Evolutionary conservation across 106 monocot genomes (phyloP).

Genomic region (Agapanthus africanus): DNA sequence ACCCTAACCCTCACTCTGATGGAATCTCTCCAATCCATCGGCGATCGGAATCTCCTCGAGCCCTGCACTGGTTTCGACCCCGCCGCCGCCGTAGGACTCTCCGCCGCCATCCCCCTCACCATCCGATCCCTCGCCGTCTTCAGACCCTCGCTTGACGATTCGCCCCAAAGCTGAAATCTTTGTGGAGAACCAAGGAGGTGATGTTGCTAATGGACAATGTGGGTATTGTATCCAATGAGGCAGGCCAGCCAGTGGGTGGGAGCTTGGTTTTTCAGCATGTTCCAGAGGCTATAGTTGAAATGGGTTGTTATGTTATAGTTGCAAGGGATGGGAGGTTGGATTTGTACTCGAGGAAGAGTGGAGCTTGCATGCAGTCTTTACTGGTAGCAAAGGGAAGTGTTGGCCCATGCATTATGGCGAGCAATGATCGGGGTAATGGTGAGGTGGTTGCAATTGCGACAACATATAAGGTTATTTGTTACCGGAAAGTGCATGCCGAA

Average conservation of each 20-base stretch:
- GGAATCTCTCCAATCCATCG: too few species aligned
- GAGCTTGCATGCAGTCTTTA: conserved; percentile 56
- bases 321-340: conserved; percentile 52
- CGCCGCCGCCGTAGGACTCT: too few species aligned
- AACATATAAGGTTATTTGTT: conserved; percentile 72
- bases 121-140: too few species aligned
- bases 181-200: conserved; percentile 54
- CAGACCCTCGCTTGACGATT: too few species aligned
- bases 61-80: too few species aligned
- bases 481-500: conserved; percentile 58
- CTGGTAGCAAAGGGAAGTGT: conserved; percentile 29
- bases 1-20: too few species aligned
- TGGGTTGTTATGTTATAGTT: conserved; percentile 62
- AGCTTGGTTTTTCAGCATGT: conserved; percentile 63
- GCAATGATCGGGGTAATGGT: conserved; percentile 46
- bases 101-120: too few species aligned
- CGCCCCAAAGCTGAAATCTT: conserved; percentile 46
- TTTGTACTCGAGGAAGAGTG: conserved; percentile 64
- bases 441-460: conserved; percentile 67
- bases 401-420: conserved; percentile 36
- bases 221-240: conserved; percentile 53
- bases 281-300: conserved; percentile 56
- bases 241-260: conserved; percentile 84
- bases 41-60: too few species aligned
- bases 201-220: conserved; percentile 88